Conservation (phyloP, 768 basidiomycete genomes). For the Pilatotrama ljubarskyi region DNA sequence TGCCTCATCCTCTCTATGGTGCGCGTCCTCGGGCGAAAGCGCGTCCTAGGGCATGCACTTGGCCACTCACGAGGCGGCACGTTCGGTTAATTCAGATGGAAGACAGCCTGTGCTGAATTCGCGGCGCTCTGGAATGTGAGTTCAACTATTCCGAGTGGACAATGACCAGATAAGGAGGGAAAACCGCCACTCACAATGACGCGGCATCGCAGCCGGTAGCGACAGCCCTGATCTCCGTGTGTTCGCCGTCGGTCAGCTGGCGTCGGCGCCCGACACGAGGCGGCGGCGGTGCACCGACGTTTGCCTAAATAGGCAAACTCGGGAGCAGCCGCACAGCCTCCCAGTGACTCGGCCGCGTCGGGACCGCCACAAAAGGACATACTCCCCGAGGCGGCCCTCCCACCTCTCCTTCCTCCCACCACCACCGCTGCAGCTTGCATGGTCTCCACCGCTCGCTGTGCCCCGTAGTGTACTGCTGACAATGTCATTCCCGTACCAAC, state of each 20-base stretch:
- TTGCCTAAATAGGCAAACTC: not conserved
- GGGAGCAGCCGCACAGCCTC: slow-evolving; percentile 1
- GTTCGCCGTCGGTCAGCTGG: slow-evolving; percentile 5
- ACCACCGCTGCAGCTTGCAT: slow-evolving; percentile 9
- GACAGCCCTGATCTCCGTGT: not conserved
- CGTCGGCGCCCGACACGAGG: slow-evolving; percentile 6
- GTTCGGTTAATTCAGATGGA: not conserved
- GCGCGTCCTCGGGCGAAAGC: no score
- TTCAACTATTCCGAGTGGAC: not conserved
- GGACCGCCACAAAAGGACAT: slow-evolving; percentile 15
- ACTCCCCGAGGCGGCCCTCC: not conserved
- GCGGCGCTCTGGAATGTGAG: not conserved
- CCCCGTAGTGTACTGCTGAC: slow-evolving; percentile 13
- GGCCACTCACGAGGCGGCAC: not conserved
- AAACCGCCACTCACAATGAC: slow-evolving; percentile 1
- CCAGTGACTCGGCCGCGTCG: slow-evolving; percentile 14
- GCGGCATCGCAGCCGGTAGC: slow-evolving; percentile 7
- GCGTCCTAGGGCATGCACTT: no score
- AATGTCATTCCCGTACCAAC: slow-evolving; percentile 27
- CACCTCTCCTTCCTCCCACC: slow-evolving; percentile 1
- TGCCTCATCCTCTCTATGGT: no score
- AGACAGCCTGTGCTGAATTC: not conserved
- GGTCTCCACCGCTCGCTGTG: not conserved
- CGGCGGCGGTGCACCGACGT: slow-evolving; percentile 11
- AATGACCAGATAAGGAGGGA: slow-evolving; percentile 3